These are phyloP conservation scores for Monsonia emarginata DNA, from an alignment of 441 rosid species.

Conservation along the genomic window DNA sequence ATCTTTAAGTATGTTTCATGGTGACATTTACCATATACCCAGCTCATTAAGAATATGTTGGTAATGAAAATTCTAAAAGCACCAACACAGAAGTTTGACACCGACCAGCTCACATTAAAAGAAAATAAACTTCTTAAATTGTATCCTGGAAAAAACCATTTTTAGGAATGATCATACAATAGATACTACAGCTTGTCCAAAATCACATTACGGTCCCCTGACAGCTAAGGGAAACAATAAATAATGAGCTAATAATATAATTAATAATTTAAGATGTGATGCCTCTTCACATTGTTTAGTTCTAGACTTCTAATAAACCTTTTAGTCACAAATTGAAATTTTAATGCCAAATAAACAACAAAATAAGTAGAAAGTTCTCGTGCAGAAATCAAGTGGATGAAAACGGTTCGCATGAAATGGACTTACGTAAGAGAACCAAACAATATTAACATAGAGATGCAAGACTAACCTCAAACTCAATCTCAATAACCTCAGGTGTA, in stretches of 20 bases:
- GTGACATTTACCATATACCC: not conserved
- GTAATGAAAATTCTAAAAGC: not conserved
- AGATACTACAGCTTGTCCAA: not conserved
- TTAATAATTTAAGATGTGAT: not conserved
- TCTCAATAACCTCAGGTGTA: constrained; percentile 25
- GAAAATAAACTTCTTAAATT: not conserved
- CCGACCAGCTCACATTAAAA: not conserved
- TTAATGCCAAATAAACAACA: constrained; percentile 30
- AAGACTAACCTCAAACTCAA: constrained; percentile 21
- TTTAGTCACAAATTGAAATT: constrained; percentile 59
- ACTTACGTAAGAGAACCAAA: not conserved
- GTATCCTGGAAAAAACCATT: not conserved
- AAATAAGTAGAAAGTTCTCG: constrained; percentile 16
- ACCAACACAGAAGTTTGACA: not conserved
- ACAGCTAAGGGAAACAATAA: not conserved
- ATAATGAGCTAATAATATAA: not conserved
- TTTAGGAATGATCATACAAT: not conserved
- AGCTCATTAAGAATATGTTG: not conserved
- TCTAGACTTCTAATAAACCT: no score
- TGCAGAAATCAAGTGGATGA: not conserved
- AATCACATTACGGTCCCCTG: not conserved
- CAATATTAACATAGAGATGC: constrained; percentile 11
- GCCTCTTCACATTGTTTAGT: not conserved
- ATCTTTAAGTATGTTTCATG: not conserved
- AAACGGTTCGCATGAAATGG: constrained; percentile 46